Base-by-base conservation (phyloP, 2,329 filamentous ascomycete genomes). In the Spiromastix sp. region DNA sequence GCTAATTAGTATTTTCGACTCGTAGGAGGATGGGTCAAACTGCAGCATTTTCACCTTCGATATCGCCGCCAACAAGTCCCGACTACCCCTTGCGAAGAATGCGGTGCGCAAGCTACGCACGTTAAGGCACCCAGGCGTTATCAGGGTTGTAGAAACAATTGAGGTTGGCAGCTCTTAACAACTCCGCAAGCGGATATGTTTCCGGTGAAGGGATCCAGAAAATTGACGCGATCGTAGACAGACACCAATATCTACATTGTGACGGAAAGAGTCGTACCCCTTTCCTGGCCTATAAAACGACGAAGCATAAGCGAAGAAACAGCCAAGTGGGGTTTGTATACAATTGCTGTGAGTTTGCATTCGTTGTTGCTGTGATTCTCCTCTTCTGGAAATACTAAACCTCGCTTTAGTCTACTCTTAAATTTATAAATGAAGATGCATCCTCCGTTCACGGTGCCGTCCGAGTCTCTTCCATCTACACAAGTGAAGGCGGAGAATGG, bases 21-120 rank as follows among this genome's bases (percentile, higher is more conserved):
- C 42, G 38, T 48, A 95, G 86, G 87, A 96, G 64, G 89, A 96
- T 57, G 79, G 85, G 21, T 93, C 86, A 3, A 79, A 85, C 50
- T 98, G 91, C 64, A 95, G 86, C 64, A 87, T 98, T 47, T 94
- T 98, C 64, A 85, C 86, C 48, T 98, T 98, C 68, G 89, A 98
- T 57, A 73, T 93, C 37, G 71, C 72, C 40, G 69, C 81, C 39
- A 89, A 93, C 58, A 85, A 79, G 57, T 79, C 83, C 28, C 78
- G 80, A 37, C 64, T 95, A 15, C 83, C 87, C 26, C 73, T 98
- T 35, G 91, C 91, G 35, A 85, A 80, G 61, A 98, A 98, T 66
- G 86, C 89, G 29, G 72, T 95, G 46, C 85, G 89, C 56, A 98
- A 96, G 64, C 73, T 93, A 44, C 80, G 89, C 47, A 98, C 89